Evolutionary conservation across 2,329 filamentous ascomycete genomes (phyloP), one percentile per base, ranked within the genome.

Genomic region (Macrophomina pseudophaseolina): DNA sequence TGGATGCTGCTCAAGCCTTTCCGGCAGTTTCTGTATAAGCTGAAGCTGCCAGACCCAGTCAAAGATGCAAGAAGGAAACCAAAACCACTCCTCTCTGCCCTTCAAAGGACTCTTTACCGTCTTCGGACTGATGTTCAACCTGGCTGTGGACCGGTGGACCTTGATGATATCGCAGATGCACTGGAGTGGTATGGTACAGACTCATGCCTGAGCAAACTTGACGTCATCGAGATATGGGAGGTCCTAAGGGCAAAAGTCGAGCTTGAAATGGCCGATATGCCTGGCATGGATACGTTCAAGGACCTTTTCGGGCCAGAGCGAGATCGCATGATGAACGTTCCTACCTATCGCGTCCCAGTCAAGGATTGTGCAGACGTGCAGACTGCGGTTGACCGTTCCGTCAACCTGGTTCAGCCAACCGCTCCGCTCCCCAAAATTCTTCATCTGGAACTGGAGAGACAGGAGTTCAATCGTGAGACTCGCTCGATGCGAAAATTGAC

Each of bases 1-100:
- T 87, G 84, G 83, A 76, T 89, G 67, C 82, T 88, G 65, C 81
- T 88, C 67, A 82, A 81, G n/a, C 87, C 87, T 0, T 85, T 90
- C 72, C 82, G 86, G 68, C 78, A 84, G 48, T 77, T 88, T 32
- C 77, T 89, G 35, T 86, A 87, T 71, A 76, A 75, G 6, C 76
- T 83, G 46, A 74, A 82, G 68, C 75, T 82, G 3, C 76, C 83
- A n/a, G 79, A 83, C 66, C 80, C 83, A 64, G 75, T 81, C 30
- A 75, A 73, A 4, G 80, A 84, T 42, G 80, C 81, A 12, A 79
- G 82, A 30, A 70, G 75, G 48, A 81, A 79, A 56, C 85, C 85
- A 0, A 84, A 81, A 71, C 84, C 84, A 5, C 71, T 87, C 8
- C 80, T 84, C 30, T 76, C 79, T 67, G 83, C 83, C 12, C 71